Base-by-base conservation (phyloP, 768 basidiomycete species). In the Clitopilus passeckerianus region DNA sequence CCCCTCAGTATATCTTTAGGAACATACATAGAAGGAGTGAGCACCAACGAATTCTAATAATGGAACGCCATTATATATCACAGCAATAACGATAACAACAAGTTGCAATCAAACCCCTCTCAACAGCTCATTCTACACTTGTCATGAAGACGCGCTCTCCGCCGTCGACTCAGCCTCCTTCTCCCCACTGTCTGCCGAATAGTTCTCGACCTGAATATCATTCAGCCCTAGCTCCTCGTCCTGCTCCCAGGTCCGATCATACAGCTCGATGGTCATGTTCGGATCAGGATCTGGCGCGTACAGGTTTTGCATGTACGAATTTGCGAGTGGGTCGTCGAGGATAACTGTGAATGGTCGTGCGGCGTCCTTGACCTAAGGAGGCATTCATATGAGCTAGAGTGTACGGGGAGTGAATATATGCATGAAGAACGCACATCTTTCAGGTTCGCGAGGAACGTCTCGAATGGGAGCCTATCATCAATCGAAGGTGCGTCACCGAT, bases 201-300 rank as follows among this genome's bases (percentile, higher is more conserved):
- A 91, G 0, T 82, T 83, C 65, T 93, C 91, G 0, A 93, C 89
- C 65, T 86, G 86, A 70, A 94, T 94, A 66, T 93, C 92, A 65
- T 94, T 93, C 68, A 99, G 71, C 5, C 96, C 97, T 14, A 98
- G 78, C 54, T 94, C 93, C 70, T 98, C 97, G 66, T 99, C 95
- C 77, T 99, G 94, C 46, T 93, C 84, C 77, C 83, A 91, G 3
- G 86, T 85, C 54, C 97, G 80, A 41, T 95, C 91, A 67, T 98
- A 99, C 58, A 72, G 69, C 69, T 90, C 91, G 56, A 91, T 81
- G 30, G 72, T 78, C 91, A 99, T 93, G 67, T 95, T 94, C 1
- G 96, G 96, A 68, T 98, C 96, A 0, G 91, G 87, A 68, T 99
- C 96, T 4, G 97, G 97, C 0, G 97, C 96, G 69, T 96, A 98